phyloP scores from a whole-genome alignment of 768 basidiomycete genomes.

The Kondoa malvinella region DNA sequence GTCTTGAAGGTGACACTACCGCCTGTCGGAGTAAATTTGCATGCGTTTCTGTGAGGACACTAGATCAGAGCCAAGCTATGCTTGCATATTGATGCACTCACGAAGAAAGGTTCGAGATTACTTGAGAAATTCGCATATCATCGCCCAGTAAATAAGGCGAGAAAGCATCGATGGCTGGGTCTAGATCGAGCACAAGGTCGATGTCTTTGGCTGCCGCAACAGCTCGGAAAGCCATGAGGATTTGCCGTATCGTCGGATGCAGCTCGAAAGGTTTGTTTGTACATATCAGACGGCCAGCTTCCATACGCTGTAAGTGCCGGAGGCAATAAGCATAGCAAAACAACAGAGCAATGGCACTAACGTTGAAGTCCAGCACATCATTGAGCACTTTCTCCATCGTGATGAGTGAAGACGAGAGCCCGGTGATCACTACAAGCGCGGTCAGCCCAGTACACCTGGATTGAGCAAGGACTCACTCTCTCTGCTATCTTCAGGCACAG shows the following conservation, averaged over 20 bases:
- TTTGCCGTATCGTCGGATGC: slow-evolving; percentile 35
- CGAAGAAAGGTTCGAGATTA: slow-evolving; percentile 27
- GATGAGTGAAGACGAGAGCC: slow-evolving; percentile 57
- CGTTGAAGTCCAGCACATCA: slow-evolving; percentile 30
- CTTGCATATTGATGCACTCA: too few relatives aligned
- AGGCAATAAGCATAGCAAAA: background rate
- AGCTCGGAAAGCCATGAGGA: slow-evolving; percentile 32
- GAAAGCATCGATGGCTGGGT: slow-evolving; percentile 28
- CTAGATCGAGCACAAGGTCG: slow-evolving; percentile 27
- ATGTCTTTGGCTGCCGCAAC: slow-evolving; percentile 26
- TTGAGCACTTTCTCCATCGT: slow-evolving; percentile 58
- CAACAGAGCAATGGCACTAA: background rate
- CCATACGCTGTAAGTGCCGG: slow-evolving; percentile 39
- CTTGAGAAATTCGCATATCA: slow-evolving; percentile 31
- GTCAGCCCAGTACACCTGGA: too few relatives aligned
- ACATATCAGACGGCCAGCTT: slow-evolving; percentile 56
- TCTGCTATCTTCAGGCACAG: background rate
- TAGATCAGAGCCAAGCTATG: too few relatives aligned
- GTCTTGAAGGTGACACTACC: slow-evolving; percentile 22
- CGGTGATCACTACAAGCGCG: slow-evolving; percentile 75
- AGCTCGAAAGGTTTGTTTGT: slow-evolving; percentile 38
- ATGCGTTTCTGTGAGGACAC: slow-evolving; percentile 30
- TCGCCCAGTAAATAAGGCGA: slow-evolving; percentile 30
- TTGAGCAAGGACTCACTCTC: background rate
- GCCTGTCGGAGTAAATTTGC: slow-evolving; percentile 28